A percentile compares a stretch with the other conserved stretches of the same genome.
Conservation (phyloP, 2,329 filamentous ascomycete genomes). For the Fusarium nematophilum region DNA sequence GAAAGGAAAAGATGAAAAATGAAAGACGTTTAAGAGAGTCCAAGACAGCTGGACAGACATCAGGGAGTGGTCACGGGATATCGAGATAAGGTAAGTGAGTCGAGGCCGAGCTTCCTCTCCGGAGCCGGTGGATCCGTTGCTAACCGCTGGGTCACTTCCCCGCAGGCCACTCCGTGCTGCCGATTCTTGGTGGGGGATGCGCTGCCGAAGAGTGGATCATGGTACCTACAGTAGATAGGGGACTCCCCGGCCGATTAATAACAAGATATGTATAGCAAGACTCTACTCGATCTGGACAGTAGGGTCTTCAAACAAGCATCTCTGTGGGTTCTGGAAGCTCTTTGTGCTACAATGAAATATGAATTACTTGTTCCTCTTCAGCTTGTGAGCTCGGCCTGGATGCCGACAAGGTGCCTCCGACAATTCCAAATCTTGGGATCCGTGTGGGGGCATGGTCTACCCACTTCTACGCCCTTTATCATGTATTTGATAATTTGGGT, state of each 20-base stretch:
- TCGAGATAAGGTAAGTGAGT: conserved; percentile 18
- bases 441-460: neutral
- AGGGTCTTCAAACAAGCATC: too few relatives aligned
- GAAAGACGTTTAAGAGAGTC: neutral
- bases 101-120: conserved; percentile 8
- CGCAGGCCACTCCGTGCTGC: conserved; percentile 24
- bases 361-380: too few relatives aligned
- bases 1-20: neutral
- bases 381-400: too few relatives aligned
- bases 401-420: too few relatives aligned
- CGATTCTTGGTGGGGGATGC: conserved; percentile 10
- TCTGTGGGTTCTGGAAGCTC: too few relatives aligned
- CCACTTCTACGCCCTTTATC: conserved; percentile 12
- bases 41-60: neutral
- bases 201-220: conserved; percentile 1
- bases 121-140: conserved; percentile 31
- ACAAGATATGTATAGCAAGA: too few relatives aligned
- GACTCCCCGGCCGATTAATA: neutral
- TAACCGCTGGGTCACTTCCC: conserved; percentile 25
- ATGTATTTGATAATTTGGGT: conserved; percentile 12
- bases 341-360: too few relatives aligned
- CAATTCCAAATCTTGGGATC: conserved; percentile 2
- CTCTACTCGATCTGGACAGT: too few relatives aligned
- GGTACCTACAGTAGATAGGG: neutral
- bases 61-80: conserved; percentile 13